Percentiles rank a stretch among this genome's conserved stretches.
phyloP scores from a whole-genome alignment of 2,329 filamentous ascomycete genomes.

The Colletotrichum sp. region DNA sequence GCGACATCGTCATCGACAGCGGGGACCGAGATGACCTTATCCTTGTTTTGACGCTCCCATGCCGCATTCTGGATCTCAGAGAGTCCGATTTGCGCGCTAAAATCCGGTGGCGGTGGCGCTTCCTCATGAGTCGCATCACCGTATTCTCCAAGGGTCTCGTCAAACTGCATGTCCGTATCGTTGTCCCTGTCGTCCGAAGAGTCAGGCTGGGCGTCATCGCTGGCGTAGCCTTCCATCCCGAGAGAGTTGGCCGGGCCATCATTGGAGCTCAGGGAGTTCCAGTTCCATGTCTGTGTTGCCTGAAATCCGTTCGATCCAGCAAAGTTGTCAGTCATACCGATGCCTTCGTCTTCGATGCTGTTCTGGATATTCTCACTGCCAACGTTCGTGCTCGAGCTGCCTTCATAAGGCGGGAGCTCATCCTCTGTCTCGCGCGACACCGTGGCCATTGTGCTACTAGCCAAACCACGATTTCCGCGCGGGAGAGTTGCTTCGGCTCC shows the following conservation, averaged over 20 bases:
- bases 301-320: constrained; percentile 31
- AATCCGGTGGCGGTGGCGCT: constrained; percentile 26
- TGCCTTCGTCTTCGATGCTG: constrained; percentile 56
- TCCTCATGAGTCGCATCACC: constrained; percentile 13
- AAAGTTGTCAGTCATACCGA: constrained; percentile 42
- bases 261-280: constrained; percentile 39
- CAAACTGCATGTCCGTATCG: constrained; percentile 22
- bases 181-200: constrained; percentile 38
- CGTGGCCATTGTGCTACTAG: constrained; percentile 38
- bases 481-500: constrained; percentile 78
- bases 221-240: constrained; percentile 40
- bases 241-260: constrained; percentile 34
- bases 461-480: constrained; percentile 66
- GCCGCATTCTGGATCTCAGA: constrained; percentile 35
- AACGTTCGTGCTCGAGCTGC: constrained; percentile 20
- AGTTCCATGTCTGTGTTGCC: constrained; percentile 51
- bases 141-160: constrained; percentile 16
- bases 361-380: constrained; percentile 36
- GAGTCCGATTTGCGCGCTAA: constrained; percentile 22
- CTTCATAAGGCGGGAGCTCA: constrained; percentile 37
- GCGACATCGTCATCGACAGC: constrained; percentile 37
- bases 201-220: constrained; percentile 49
- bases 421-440: constrained; percentile 29
- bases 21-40: constrained; percentile 43
- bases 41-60: constrained; percentile 38